A percentile compares a stretch with the other conserved stretches of the same genome.
These are phyloP conservation scores for Ceratobasidium theobromae DNA, from an alignment of 1,284 basidiomycete species.

Conservation along the genomic window DNA sequence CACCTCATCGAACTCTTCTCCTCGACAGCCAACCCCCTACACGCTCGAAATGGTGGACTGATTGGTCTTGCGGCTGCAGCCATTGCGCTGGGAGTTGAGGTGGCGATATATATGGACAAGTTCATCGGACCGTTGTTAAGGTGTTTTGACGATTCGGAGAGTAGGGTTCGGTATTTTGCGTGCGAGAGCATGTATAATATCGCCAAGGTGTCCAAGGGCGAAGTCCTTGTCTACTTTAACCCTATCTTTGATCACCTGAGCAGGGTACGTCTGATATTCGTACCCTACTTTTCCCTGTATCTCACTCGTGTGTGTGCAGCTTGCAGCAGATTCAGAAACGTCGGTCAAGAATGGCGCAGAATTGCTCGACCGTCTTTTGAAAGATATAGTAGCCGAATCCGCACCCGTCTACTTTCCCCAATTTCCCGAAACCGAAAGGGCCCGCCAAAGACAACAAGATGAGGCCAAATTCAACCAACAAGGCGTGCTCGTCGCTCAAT, in stretches of 20 bases:
- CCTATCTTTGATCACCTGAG: constrained; percentile 96
- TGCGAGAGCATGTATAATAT: constrained; percentile 99
- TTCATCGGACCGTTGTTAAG: constrained; percentile 89
- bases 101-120: constrained; percentile 90
- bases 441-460: constrained; percentile 44
- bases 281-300: neutral
- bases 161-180: constrained; percentile 94
- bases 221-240: constrained; percentile 96
- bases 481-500: constrained; percentile 66
- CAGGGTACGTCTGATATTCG: constrained; percentile 68
- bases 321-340: constrained; percentile 93
- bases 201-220: constrained; percentile 96
- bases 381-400: constrained; percentile 97
- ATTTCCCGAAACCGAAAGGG: constrained; percentile 75
- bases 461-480: constrained; percentile 44
- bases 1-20: constrained; percentile 93
- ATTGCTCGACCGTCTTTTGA: constrained; percentile 93
- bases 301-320: constrained; percentile 50
- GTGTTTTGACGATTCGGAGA: constrained; percentile 94
- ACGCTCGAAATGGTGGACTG: constrained; percentile 91
- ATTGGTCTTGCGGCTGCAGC: constrained; percentile 96
- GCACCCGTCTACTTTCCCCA: constrained; percentile 94
- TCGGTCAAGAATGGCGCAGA: constrained; percentile 99
- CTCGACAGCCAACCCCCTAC: constrained; percentile 75
- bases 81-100: constrained; percentile 91